A percentile compares a stretch with the other conserved stretches of the same genome.
These are phyloP conservation scores for Talaromyces liani DNA, from an alignment of 495 filamentous ascomycete genomes.

Conservation along the genomic window DNA sequence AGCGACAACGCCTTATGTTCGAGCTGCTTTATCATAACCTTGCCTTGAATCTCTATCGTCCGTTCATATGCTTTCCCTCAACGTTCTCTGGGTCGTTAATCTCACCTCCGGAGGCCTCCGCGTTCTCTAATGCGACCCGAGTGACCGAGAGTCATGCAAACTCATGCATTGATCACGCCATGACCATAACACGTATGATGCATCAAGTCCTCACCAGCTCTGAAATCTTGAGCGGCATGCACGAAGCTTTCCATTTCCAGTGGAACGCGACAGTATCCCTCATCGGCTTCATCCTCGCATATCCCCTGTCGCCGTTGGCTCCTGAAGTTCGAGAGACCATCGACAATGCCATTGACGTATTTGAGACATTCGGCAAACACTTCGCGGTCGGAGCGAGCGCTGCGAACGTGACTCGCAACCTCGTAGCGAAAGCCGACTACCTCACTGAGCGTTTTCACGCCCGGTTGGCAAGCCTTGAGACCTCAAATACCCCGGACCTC, in stretches of 20 bases:
- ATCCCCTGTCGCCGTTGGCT: conserved; percentile 25
- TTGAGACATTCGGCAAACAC: conserved; percentile 36
- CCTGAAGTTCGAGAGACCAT: conserved; percentile 26
- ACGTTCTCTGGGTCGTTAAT: neutral
- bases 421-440: conserved; percentile 21
- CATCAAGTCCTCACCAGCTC: conserved; percentile 40
- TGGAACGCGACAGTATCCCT: conserved; percentile 44
- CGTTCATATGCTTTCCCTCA: conserved; percentile 20
- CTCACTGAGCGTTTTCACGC: conserved; percentile 6
- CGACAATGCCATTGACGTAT: conserved; percentile 26
- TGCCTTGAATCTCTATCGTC: conserved; percentile 17
- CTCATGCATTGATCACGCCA: conserved; percentile 35
- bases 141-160: conserved; percentile 26
- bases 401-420: conserved; percentile 26
- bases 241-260: conserved; percentile 39
- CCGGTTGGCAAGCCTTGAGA: neutral
- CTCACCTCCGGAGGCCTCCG: neutral
- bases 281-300: conserved; percentile 38
- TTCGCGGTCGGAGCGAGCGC: conserved; percentile 38
- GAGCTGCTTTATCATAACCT: conserved; percentile 25
- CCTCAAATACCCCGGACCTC: neutral
- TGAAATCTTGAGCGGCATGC: conserved; percentile 35
- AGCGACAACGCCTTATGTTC: conserved; percentile 23
- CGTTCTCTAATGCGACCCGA: conserved; percentile 9
- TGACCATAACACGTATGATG: conserved; percentile 37